Conservation (phyloP, 371 early-diverging fungal genomes). For the Mucor piriformis region DNA sequence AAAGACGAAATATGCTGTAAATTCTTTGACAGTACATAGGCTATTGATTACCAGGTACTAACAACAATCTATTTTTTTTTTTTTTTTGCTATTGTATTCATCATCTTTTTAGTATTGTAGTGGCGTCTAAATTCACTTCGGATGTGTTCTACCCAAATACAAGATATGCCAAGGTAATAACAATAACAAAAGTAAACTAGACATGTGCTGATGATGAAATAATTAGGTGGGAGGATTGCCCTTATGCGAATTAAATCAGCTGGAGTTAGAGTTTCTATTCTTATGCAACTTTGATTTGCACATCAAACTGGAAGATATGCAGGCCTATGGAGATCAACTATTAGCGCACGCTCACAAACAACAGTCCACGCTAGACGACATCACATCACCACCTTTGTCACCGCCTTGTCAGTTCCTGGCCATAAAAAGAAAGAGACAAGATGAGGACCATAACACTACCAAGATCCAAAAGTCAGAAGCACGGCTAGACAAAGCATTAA, state of each 20-base stretch:
- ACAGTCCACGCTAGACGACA: neutral
- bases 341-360: slow-evolving; percentile 31
- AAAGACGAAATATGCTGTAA: slow-evolving; percentile 56
- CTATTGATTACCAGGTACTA: slow-evolving; percentile 69
- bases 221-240: slow-evolving; percentile 84
- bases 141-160: slow-evolving; percentile 82
- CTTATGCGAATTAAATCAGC: slow-evolving; percentile 79
- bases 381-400: slow-evolving; percentile 6
- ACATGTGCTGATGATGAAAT: neutral
- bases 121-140: slow-evolving; percentile 83
- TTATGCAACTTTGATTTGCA: slow-evolving; percentile 83
- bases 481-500: slow-evolving; percentile 2
- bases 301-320: slow-evolving; percentile 68
- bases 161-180: slow-evolving; percentile 69
- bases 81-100: neutral
- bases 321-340: slow-evolving; percentile 69
- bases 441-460: neutral
- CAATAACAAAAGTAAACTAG: neutral
- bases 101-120: slow-evolving; percentile 56
- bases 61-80: neutral
- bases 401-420: neutral
- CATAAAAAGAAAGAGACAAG: slow-evolving; percentile 3
- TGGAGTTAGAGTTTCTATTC: slow-evolving; percentile 88
- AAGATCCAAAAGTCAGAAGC: slow-evolving; percentile 2
- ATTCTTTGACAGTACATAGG: slow-evolving; percentile 81